Percentiles rank a stretch among this genome's conserved stretches.
Evolutionary conservation across 1,284 basidiomycete genomes (phyloP).

Genomic region (Malassezia cuniculi): DNA sequence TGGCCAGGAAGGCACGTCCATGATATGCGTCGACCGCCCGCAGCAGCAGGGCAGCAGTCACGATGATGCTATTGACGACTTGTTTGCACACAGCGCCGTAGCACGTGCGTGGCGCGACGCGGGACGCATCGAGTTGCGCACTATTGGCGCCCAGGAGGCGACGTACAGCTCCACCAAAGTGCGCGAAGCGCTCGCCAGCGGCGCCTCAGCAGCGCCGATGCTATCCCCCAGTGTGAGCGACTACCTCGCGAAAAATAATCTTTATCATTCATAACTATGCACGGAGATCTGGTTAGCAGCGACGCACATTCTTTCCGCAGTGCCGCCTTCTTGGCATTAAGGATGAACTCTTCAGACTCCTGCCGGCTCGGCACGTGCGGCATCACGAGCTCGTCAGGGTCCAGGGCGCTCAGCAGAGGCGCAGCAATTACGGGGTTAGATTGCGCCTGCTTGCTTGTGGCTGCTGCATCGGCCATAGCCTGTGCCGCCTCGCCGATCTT

Average conservation of each 20-base stretch:
- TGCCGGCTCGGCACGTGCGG: constrained; percentile 6
- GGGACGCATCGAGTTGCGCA: constrained; percentile 19
- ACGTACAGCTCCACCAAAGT: constrained; percentile 27
- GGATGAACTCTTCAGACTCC: constrained; percentile 11
- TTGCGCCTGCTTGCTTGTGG: neutral
- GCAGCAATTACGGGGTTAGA: neutral
- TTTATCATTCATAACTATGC: constrained; percentile 15
- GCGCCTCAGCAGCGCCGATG: constrained; percentile 11
- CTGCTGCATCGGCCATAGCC: neutral
- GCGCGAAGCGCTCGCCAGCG: constrained; percentile 8
- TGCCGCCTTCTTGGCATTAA: constrained; percentile 15
- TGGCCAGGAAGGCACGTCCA: constrained; percentile 50
- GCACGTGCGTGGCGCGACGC: constrained; percentile 15
- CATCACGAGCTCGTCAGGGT: constrained; percentile 10
- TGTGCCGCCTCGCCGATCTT: constrained; percentile 4
- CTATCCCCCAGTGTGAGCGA: constrained; percentile 21
- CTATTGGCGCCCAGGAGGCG: constrained; percentile 15
- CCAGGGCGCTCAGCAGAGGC: constrained; percentile 5
- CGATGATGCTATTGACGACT: constrained; percentile 1
- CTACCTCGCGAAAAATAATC: constrained; percentile 16
- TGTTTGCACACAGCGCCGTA: neutral
- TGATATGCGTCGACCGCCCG: constrained; percentile 49
- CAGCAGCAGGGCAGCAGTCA: no score
- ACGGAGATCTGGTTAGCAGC: neutral
- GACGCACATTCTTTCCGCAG: constrained; percentile 11